A percentile compares a stretch with the other conserved stretches of the same genome.
Evolutionary conservation across 2,329 filamentous ascomycete genomes (phyloP).

Genomic region (Cercospora sojina): DNA sequence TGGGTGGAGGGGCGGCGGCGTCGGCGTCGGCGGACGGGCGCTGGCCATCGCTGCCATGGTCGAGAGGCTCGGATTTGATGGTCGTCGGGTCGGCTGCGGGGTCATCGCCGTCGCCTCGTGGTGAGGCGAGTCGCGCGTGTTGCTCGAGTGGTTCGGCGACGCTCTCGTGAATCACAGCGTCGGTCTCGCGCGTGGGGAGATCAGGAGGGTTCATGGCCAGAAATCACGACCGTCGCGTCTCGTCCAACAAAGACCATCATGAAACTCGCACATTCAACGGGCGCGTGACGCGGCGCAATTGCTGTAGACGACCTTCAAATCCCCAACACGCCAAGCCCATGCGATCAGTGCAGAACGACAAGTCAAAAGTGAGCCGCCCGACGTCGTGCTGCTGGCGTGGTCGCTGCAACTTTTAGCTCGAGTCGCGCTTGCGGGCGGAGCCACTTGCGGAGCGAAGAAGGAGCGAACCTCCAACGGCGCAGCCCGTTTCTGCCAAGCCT

Average conservation of each 20-base stretch:
- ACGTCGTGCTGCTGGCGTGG: neutral
- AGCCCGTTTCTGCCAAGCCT: conserved; percentile 10
- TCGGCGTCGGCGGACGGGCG: conserved; percentile 2
- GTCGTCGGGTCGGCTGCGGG: conserved; percentile 4
- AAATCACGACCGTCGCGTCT: conserved; percentile 17
- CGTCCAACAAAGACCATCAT: conserved; percentile 21
- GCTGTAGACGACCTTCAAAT: neutral
- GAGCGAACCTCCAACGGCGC: neutral
- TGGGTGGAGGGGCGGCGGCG: conserved; percentile 17
- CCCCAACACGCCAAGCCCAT: conserved; percentile 7
- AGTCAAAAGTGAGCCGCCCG: neutral
- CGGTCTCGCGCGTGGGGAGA: conserved; percentile 19
- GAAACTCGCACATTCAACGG: conserved; percentile 9
- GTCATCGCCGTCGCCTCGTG: conserved; percentile 12
- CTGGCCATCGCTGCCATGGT: neutral
- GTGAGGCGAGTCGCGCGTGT: neutral
- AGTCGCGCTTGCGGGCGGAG: conserved; percentile 3
- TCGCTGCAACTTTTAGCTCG: conserved; percentile 8
- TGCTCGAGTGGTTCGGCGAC: neutral
- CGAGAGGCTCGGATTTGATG: conserved; percentile 18
- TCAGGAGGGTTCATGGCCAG: conserved; percentile 22
- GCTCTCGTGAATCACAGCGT: conserved; percentile 8
- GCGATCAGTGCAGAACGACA: neutral
- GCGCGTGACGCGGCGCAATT: neutral
- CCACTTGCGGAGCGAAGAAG: conserved; percentile 11